A percentile compares a stretch with the other conserved stretches of the same genome.
These are phyloP conservation scores for Agrocybe praecox DNA, from an alignment of 768 basidiomycete genomes.

Conservation along the genomic window DNA sequence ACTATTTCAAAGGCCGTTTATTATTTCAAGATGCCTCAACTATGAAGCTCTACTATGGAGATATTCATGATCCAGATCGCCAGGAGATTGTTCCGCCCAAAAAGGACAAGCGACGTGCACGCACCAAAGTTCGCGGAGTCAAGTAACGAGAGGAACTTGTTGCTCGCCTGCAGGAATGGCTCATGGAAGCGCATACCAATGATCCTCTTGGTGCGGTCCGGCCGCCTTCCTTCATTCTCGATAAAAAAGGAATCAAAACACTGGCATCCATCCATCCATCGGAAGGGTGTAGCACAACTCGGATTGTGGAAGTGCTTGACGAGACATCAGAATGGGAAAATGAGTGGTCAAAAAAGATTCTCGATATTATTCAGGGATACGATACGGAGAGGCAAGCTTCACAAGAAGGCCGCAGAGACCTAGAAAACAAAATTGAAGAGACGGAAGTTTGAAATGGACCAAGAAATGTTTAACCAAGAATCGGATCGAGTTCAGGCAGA, in stretches of 20 bases:
- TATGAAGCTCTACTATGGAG: too few relatives aligned
- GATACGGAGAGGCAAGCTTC: background rate
- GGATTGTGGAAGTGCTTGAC: conserved; percentile 11
- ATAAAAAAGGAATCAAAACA: conserved; percentile 6
- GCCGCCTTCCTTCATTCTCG: conserved; percentile 6
- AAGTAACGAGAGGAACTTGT: too few relatives aligned
- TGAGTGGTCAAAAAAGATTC: conserved; percentile 19
- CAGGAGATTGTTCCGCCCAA: too few relatives aligned
- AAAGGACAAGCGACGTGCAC: too few relatives aligned
- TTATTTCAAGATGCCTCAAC: too few relatives aligned
- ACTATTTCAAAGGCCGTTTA: too few relatives aligned
- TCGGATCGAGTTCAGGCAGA: background rate
- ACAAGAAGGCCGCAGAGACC: too few relatives aligned
- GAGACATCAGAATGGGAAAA: conserved; percentile 23
- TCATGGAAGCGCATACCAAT: too few relatives aligned
- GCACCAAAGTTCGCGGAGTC: too few relatives aligned
- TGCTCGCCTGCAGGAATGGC: too few relatives aligned
- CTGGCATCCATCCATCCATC: conserved; percentile 15
- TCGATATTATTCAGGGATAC: conserved; percentile 9
- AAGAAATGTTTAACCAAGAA: background rate
- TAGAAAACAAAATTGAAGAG: background rate
- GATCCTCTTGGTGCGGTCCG: too few relatives aligned
- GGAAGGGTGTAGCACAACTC: conserved; percentile 17
- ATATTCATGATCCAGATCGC: too few relatives aligned
- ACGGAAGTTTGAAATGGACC: background rate